phyloP scores from a whole-genome alignment of 257 asterid genomes.

The Ligustrum vulgare region DNA sequence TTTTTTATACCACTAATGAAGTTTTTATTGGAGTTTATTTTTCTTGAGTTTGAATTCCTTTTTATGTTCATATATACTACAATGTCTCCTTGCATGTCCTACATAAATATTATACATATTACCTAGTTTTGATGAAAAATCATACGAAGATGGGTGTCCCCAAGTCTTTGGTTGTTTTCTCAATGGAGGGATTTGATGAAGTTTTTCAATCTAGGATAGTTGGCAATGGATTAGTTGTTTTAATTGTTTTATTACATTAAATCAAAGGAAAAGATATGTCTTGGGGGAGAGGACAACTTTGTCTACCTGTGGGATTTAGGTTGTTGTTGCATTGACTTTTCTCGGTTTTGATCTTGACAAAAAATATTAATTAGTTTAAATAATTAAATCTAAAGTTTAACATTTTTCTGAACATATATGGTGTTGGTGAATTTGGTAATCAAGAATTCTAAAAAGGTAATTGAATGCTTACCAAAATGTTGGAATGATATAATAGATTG shows the following conservation, averaged over 20 bases:
- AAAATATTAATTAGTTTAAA: conserved; percentile 12
- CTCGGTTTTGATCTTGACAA: conserved; percentile 42
- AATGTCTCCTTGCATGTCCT: conserved; percentile 14
- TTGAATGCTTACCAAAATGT: conserved; percentile 10
- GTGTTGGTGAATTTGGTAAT: conserved; percentile 30
- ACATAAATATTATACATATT: conserved; percentile 15
- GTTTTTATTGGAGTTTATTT: conserved; percentile 18
- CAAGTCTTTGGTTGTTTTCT: conserved; percentile 51
- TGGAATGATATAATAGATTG: conserved; percentile 34
- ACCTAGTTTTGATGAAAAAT: conserved; percentile 38
- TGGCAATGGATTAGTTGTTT: conserved; percentile 43
- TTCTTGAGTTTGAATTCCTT: conserved; percentile 26
- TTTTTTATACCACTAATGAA: not conserved
- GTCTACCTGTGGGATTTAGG: conserved; percentile 43
- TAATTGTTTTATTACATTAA: conserved; percentile 15
- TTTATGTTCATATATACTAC: conserved; percentile 18
- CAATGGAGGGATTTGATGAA: conserved; percentile 40
- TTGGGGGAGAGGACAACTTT: conserved; percentile 48
- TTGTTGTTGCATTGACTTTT: conserved; percentile 34
- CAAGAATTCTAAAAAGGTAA: conserved; percentile 27
- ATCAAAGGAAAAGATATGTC: conserved; percentile 37
- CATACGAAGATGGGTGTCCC: conserved; percentile 40
- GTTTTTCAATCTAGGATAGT: conserved; percentile 51
- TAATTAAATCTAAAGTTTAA: conserved; percentile 1
- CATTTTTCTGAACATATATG: conserved; percentile 8